Conservation (phyloP, 1,284 basidiomycete species). For the Leccinum subrobustum region DNA sequence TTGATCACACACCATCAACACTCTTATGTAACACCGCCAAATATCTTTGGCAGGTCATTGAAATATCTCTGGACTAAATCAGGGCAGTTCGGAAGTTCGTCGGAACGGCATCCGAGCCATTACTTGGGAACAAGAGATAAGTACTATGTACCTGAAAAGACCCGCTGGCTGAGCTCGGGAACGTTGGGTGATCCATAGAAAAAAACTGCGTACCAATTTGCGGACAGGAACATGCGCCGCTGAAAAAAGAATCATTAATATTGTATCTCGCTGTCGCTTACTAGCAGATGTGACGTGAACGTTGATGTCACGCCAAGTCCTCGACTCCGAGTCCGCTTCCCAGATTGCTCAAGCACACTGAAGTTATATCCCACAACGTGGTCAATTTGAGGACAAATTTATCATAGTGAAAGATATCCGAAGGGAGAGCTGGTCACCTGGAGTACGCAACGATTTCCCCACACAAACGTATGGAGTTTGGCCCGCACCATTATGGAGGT, state of each 20-base stretch:
- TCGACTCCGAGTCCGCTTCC: too few species aligned
- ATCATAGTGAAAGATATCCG: too few species aligned
- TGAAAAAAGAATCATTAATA: constrained; percentile 55
- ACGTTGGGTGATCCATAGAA: background rate
- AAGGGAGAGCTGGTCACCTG: too few species aligned
- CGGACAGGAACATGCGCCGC: constrained; percentile 61
- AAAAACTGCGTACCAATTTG: constrained; percentile 53
- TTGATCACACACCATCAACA: constrained; percentile 38
- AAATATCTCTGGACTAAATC: constrained; percentile 75
- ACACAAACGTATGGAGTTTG: too few species aligned
- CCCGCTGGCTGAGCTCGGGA: background rate
- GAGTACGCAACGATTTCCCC: too few species aligned
- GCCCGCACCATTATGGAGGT: too few species aligned
- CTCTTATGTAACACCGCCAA: constrained; percentile 54
- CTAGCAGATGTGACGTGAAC: constrained; percentile 34
- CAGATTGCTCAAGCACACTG: too few species aligned
- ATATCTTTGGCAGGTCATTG: constrained; percentile 70
- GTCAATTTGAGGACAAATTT: too few species aligned
- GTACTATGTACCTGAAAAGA: constrained; percentile 39
- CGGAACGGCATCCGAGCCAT: too few species aligned
- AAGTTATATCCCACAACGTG: too few species aligned
- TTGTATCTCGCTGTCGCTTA: constrained; percentile 54
- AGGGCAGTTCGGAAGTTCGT: background rate
- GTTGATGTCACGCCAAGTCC: too few species aligned
- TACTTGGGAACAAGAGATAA: too few species aligned